Base-by-base conservation (phyloP, 1,284 basidiomycete species). In the Boletus mariae region DNA sequence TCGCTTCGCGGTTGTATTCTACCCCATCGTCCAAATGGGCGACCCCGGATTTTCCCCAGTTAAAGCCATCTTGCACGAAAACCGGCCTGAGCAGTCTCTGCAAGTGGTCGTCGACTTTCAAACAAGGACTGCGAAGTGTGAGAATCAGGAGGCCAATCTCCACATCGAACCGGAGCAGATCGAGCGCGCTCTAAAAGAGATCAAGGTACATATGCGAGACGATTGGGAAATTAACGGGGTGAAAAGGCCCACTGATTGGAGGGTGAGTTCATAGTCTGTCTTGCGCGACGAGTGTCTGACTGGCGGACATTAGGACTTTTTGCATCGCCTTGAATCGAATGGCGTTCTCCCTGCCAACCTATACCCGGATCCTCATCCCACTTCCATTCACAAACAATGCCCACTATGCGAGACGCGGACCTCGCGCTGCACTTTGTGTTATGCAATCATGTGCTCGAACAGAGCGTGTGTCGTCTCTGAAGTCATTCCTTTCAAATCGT, bases 101-200 rank as follows among this genome's bases (percentile, higher is more conserved):
- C 54, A 56, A 28, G 55, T 65, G 5, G 40, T 53, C n/a, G 42
- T 63, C 49, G 48, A 66, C 45, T 66, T 63, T 51, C 46, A 56
- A 20, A 48, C 58, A 20, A 61, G 48, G 47, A 66, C 58, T 0
- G 58, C 31, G 0, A 51, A 51, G 32, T 54, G 47, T 31, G 53
- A 63, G 20, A 60, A 55, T 2, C 58, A 55, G 3, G 52, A 9
- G n/a, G 17, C 58, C 25, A 47, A 43, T 47, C 62, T 65, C 10
- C 15, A 53, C 45, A 61, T 63, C 43, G 52, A 53, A 11, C 52
- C 62, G 7, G 54, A 65, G 52, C 51, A 52, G 35, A 65, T 66
- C 50, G 62, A 63, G n/a, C 11, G 12, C 17, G 62, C 34, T 4
- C 42, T 31, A 32, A 48, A 63, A n/a, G 62, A 57, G 42, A 61